These are phyloP conservation scores for Skeletonema grethae DNA, from an alignment of 108 stramenopile genomes.

Conservation along the genomic window DNA sequence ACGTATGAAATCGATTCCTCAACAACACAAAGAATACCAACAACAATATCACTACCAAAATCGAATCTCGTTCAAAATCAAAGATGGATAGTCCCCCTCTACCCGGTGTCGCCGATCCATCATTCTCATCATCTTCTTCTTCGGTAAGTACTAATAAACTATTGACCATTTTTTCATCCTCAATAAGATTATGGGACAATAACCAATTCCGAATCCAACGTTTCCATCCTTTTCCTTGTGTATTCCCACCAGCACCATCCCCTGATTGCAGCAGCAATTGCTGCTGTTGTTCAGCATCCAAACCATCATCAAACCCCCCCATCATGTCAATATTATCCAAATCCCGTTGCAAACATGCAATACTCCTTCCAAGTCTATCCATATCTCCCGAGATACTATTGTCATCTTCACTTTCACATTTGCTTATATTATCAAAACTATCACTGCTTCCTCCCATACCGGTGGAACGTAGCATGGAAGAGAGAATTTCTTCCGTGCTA, in stretches of 20 bases:
- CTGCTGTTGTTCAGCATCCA: slow-evolving; percentile 21
- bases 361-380: slow-evolving; percentile 17
- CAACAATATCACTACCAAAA: not conserved
- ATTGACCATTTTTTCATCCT: slow-evolving; percentile 14
- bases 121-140: not conserved
- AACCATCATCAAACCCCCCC: slow-evolving; percentile 9
- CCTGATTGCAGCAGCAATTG: too few relatives aligned
- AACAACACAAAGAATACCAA: slow-evolving; percentile 1
- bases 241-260: not conserved
- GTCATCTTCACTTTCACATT: slow-evolving; percentile 6
- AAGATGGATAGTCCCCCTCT: not conserved
- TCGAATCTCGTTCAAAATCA: not conserved
- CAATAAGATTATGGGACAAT: slow-evolving; percentile 23
- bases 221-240: not conserved
- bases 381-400: slow-evolving; percentile 44
- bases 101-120: not conserved
- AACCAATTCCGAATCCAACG: slow-evolving; percentile 32
- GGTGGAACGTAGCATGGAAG: not conserved
- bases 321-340: slow-evolving; percentile 40
- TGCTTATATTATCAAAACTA: not conserved
- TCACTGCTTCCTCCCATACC: not conserved
- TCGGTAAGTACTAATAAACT: not conserved
- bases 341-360: slow-evolving; percentile 36
- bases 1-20: not conserved
- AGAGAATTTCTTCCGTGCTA: too few relatives aligned